phyloP scores from a whole-genome alignment of 345 rosid genomes.

The Punica granatum region DNA sequence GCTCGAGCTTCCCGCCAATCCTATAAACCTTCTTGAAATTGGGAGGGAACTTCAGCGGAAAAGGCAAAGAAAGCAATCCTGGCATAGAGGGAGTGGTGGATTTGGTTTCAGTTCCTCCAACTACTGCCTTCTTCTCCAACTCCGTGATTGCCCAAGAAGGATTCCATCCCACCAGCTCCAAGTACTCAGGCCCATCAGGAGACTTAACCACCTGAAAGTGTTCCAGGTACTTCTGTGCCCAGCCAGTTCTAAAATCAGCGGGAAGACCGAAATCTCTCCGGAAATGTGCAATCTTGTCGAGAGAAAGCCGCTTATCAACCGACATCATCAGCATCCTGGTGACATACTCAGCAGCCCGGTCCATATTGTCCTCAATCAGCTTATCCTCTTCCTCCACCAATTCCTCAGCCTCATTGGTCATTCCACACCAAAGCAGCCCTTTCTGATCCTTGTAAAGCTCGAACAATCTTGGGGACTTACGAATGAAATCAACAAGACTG shows the following conservation, averaged over 20 bases:
- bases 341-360: conserved; percentile 64
- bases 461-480: conserved; percentile 67
- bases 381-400: conserved; percentile 56
- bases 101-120: conserved; percentile 27
- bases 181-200: conserved; percentile 40
- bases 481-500: conserved; percentile 52
- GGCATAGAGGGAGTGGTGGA: conserved; percentile 33
- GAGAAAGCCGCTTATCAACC: conserved; percentile 41
- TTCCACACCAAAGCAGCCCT: conserved; percentile 72
- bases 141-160: conserved; percentile 78
- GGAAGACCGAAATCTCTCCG: conserved; percentile 85
- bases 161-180: conserved; percentile 75
- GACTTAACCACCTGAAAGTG: conserved; percentile 45
- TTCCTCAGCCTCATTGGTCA: conserved; percentile 54
- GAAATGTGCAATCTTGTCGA: conserved; percentile 65
- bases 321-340: conserved; percentile 84
- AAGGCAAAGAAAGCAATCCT: conserved; percentile 64
- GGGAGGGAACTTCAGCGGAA: conserved; percentile 72
- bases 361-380: conserved; percentile 51
- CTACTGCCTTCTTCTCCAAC: conserved; percentile 52
- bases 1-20: conserved; percentile 66
- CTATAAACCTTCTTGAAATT: conserved; percentile 68
- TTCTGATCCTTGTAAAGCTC: conserved; percentile 72
- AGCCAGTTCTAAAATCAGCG: conserved; percentile 55
- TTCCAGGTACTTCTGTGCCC: conserved; percentile 66